Base-by-base conservation (phyloP, 495 filamentous ascomycete species). In the Neurospora tetrasperma region DNA sequence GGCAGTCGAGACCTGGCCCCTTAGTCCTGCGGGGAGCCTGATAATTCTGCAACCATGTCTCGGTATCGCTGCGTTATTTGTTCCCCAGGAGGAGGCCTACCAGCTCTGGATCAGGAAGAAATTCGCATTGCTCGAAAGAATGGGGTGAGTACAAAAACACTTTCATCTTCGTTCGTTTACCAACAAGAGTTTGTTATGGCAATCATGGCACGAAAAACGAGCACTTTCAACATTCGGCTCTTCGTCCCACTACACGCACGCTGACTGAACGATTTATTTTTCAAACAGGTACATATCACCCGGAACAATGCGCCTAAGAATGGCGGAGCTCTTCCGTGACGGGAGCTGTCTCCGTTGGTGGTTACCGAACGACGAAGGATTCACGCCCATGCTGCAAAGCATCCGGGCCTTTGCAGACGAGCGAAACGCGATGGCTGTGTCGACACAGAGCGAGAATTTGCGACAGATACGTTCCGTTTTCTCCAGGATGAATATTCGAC, bases 61-160 rank as follows among this genome's bases (percentile, higher is more conserved):
- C 31, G 91, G 88, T 5, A 90, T 98, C 62, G 89, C 93, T 8
- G 85, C 87, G 42, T 83, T 97, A 72, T 96, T 95, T 78, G 79
- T 97, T 40, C 93, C 90, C 10, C 89, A 88, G 71, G 91, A 97
- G 40, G 75, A 82, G 35, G 89, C 84, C 78, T 87, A 96, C 79
- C 85, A 88, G n/a, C 91, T 90, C 85, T 99, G 94, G 95, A 86
- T 89, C 74, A 89, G 93, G 72, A 87, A 88, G 77, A 95, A 93
- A 80, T 86, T 96, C 78, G 93, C 91, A 18, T 80, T 87, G 71
- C 85, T 97, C 72, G 96, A 99, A 81, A 84, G 87, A 73, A 84
- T 90, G 78, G 96, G 96, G 96, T 98, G 81, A 84, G 93, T 86
- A 4, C 54, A 14, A 59, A 27, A 2, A 14, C 27, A 14, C 5